phyloP scores from a whole-genome alignment of 352 stramenopile species.

The Detonula confervacea region DNA sequence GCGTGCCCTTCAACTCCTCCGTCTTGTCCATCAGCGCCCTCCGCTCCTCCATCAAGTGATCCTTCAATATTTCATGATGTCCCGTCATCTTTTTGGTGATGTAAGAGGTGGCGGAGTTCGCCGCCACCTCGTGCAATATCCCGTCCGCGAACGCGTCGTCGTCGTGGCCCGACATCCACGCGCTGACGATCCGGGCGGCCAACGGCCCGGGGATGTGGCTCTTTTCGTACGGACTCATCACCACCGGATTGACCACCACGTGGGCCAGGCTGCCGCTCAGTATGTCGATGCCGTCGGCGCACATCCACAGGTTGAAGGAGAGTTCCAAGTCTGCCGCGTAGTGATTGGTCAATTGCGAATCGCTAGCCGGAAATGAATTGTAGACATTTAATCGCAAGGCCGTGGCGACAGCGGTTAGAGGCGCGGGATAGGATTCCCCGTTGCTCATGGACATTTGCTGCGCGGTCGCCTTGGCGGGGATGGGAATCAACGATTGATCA shows the following conservation, averaged over 20 bases:
- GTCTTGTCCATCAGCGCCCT: constrained; percentile 30
- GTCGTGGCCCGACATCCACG: constrained; percentile 65
- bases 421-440: constrained; percentile 69
- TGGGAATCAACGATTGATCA: constrained; percentile 49
- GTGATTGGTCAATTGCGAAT: constrained; percentile 40
- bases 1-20: constrained; percentile 21
- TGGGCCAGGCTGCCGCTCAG: constrained; percentile 27
- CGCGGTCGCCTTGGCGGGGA: constrained; percentile 24
- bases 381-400: constrained; percentile 72
- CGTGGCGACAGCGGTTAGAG: constrained; percentile 58
- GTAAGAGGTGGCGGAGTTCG: constrained; percentile 9
- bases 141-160: constrained; percentile 45
- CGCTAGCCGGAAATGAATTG: constrained; percentile 58
- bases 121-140: constrained; percentile 54
- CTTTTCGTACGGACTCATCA: constrained; percentile 25
- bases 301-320: constrained; percentile 81
- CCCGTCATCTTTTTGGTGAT: background rate
- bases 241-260: constrained; percentile 29
- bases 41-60: constrained; percentile 8
- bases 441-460: constrained; percentile 65
- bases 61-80: background rate
- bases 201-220: constrained; percentile 31
- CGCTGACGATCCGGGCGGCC: constrained; percentile 61
- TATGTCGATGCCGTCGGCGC: constrained; percentile 82
- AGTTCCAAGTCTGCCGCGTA: constrained; percentile 77